Evolutionary conservation across 352 stramenopile species (phyloP).

Genomic region (Halophytophthora batemanensis): DNA sequence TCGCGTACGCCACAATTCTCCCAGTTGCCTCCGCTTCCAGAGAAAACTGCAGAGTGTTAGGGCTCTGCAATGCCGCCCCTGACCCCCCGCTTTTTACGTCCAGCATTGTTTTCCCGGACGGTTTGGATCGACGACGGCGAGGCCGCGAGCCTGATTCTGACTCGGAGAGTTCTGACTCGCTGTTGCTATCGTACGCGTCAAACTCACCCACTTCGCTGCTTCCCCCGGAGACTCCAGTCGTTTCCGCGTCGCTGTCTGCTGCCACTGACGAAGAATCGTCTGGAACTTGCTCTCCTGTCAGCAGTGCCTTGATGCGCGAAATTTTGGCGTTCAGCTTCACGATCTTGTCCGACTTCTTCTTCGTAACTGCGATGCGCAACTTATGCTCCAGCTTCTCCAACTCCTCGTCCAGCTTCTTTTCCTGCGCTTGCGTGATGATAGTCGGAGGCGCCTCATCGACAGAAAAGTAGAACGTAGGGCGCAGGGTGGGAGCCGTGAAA

Average conservation of each 20-base stretch:
- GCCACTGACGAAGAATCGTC: conserved; percentile 33
- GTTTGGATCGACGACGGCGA: conserved; percentile 27
- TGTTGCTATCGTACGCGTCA: conserved; percentile 84
- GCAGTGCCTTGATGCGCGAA: conserved; percentile 64
- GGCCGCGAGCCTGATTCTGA: conserved; percentile 39
- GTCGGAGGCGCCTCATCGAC: conserved; percentile 79
- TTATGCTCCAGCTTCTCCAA: conserved; percentile 90
- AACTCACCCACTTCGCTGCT: conserved; percentile 26
- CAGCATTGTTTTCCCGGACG: conserved; percentile 19
- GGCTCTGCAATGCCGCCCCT: conserved; percentile 29
- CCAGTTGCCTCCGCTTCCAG: conserved; percentile 81
- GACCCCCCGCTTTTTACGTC: conserved; percentile 18
- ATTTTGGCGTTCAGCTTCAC: conserved; percentile 84
- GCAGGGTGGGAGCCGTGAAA: conserved; percentile 63
- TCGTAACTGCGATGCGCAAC: conserved; percentile 83
- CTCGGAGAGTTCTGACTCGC: conserved; percentile 83
- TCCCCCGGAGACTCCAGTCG: conserved; percentile 19
- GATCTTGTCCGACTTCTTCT: conserved; percentile 90
- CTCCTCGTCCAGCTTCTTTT: conserved; percentile 89
- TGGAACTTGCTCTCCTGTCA: conserved; percentile 70
- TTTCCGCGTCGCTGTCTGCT: conserved; percentile 38
- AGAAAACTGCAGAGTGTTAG: conserved; percentile 79
- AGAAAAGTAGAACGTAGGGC: conserved; percentile 80
- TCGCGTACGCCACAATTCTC: conserved; percentile 71
- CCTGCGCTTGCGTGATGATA: conserved; percentile 86